These are phyloP conservation scores for Triglochin maritima DNA, from an alignment of 106 monocot genomes.

Conservation along the genomic window DNA sequence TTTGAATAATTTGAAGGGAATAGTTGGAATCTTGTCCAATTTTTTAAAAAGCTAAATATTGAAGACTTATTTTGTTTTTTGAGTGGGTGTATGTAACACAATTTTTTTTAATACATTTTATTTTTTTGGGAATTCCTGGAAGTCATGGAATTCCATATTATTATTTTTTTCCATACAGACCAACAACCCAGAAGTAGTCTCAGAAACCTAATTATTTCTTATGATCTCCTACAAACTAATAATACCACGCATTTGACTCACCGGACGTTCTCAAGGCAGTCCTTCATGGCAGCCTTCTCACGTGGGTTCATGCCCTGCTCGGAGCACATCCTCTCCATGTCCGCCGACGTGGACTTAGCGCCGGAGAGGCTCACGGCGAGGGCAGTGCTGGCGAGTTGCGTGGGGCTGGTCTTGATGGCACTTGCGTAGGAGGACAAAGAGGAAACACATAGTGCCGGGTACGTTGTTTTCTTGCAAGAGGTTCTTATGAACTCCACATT, in stretches of 20 bases:
- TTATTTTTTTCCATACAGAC: too few species aligned
- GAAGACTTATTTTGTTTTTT: too few species aligned
- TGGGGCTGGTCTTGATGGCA: slow-evolving; percentile 23
- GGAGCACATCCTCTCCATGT: neutral
- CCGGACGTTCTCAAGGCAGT: slow-evolving; percentile 38
- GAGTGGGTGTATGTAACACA: too few species aligned
- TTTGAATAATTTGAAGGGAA: too few species aligned
- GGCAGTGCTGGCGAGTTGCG: slow-evolving; percentile 27
- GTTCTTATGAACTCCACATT: slow-evolving; percentile 23
- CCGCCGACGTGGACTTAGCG: slow-evolving; percentile 17
- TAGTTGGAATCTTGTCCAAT: too few species aligned
- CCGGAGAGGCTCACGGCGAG: slow-evolving; percentile 26
- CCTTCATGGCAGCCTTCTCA: slow-evolving; percentile 21
- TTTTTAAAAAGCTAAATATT: too few species aligned
- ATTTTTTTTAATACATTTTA: too few species aligned
- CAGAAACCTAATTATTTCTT: too few species aligned
- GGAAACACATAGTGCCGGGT: slow-evolving; percentile 34
- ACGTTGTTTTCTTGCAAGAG: slow-evolving; percentile 24
- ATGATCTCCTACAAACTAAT: too few species aligned
- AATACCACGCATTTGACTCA: neutral
- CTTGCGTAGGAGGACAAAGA: slow-evolving; percentile 37
- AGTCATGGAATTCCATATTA: too few species aligned
- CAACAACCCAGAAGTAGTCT: too few species aligned
- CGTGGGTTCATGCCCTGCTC: neutral
- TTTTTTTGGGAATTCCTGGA: too few species aligned